These are phyloP conservation scores for Coemansia sp. DNA, from an alignment of 192 early-diverging fungal species.

Conservation along the genomic window DNA sequence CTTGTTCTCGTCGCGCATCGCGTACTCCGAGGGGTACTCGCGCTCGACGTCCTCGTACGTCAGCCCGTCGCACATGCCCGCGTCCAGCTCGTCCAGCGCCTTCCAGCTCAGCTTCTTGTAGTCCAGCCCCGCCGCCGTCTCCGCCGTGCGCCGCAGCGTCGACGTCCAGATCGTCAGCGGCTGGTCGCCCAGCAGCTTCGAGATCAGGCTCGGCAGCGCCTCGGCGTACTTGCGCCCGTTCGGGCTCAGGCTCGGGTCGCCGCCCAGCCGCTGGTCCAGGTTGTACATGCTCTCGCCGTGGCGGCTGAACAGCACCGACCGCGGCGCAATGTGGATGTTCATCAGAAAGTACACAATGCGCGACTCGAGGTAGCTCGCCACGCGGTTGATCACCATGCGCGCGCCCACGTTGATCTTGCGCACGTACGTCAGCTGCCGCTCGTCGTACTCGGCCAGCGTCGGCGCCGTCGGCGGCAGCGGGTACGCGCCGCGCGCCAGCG, in stretches of 20 bases:
- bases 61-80: constrained; percentile 96
- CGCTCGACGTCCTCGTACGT: constrained; percentile 99
- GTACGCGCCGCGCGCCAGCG: constrained; percentile 51
- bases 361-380: constrained; percentile 93
- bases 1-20: constrained; percentile 95
- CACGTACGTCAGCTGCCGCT: constrained; percentile 77
- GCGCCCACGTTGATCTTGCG: constrained; percentile 95
- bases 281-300: constrained; percentile 97
- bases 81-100: constrained; percentile 95
- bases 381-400: constrained; percentile 90
- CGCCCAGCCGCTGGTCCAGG: constrained; percentile 88
- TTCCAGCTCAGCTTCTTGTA: constrained; percentile 97
- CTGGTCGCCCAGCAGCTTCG: constrained; percentile 70
- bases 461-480: constrained; percentile 39
- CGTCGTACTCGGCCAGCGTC: constrained; percentile 53
- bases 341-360: constrained; percentile 98
- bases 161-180: constrained; percentile 94
- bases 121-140: constrained; percentile 75
- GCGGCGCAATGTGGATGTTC: constrained; percentile 97
- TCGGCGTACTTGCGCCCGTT: constrained; percentile 84
- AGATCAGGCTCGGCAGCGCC: constrained; percentile 79
- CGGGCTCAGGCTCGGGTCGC: constrained; percentile 87
- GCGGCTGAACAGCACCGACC: constrained; percentile 89
- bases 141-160: constrained; percentile 89
- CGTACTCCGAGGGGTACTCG: constrained; percentile 90